phyloP scores from a whole-genome alignment of 371 early-diverging fungal species.

The Mortierella sp. region DNA sequence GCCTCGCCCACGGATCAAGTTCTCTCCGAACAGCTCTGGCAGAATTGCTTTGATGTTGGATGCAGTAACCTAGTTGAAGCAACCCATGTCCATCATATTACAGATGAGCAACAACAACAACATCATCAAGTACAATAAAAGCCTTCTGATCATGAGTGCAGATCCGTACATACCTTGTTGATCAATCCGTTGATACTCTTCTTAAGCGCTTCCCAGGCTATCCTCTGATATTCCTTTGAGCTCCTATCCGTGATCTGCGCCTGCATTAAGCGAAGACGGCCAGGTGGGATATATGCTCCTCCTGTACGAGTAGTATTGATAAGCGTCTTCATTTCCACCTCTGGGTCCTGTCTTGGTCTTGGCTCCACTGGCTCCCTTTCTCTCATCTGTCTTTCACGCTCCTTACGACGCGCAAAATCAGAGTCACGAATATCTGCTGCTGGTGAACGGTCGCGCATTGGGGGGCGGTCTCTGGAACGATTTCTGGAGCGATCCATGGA shows the following conservation, averaged over 20 bases:
- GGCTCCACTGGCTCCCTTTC: constrained; percentile 38
- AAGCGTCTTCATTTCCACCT: constrained; percentile 35
- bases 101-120: no score
- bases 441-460: constrained; percentile 4
- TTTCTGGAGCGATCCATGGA: constrained; percentile 8
- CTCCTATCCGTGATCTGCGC: constrained; percentile 79
- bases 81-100: no score
- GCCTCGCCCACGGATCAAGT: constrained; percentile 94
- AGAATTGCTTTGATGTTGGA: constrained; percentile 92
- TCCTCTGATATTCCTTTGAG: constrained; percentile 84
- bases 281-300: constrained; percentile 95
- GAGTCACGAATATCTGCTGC: constrained; percentile 27
- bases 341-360: constrained; percentile 38
- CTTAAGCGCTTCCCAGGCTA: constrained; percentile 95
- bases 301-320: constrained; percentile 61
- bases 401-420: constrained; percentile 43
- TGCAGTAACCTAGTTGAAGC: constrained; percentile 71
- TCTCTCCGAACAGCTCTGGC: constrained; percentile 91
- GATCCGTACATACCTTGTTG: constrained; percentile 75
- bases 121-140: no score
- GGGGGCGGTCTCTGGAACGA: constrained; percentile 11
- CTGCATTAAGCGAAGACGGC: constrained; percentile 85
- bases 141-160: not conserved
- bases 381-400: constrained; percentile 55
- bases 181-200: constrained; percentile 95